Base-by-base conservation (phyloP, 768 basidiomycete species). In the Boletellus ananas region DNA sequence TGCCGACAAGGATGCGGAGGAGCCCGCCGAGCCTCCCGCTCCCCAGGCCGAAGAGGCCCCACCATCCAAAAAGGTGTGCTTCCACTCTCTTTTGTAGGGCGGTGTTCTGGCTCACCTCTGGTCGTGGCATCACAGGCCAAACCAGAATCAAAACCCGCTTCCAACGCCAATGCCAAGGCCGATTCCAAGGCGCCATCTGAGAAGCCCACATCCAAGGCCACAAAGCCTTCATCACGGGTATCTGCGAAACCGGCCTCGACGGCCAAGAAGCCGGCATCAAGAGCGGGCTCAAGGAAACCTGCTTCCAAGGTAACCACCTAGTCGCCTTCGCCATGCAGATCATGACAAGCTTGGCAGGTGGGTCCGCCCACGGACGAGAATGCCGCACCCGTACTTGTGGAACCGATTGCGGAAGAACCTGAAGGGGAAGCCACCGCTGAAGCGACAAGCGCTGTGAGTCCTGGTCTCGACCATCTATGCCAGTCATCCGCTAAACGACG, bases 41-140 rank as follows among this genome's bases (percentile, higher is more conserved):
- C 59, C 59, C 7, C 62, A 59, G 49, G 69, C 66, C 6, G 74
- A 69, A 34, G 74, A 69, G 23, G 71, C 72, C 45, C 85, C 85
- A 33, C 72, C 84, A 0, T 71, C 81, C 6, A 87, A 88, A 72
- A 87, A 82, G 77, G 86, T 82, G 41, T 36, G 58, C 52, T n/a
- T 23, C 23, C 8, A 16, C 6, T 21, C 16, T 17, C 36, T 51
- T 60, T 51, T 43, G 12, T 20, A 13, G 3, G 11, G 20, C 14
- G 18, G 14, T 25, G 4, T 23, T 5, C 13, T 4, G 1, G 14
- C 46, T 62, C 23, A 52, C 16, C 6, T 29, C 27, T 12, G 25
- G 47, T 29, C 29, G 34, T 34, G 45, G 25, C 40, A 46, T 34
- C 34, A 16, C 41, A 79, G 77, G 64, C 74, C n/a, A 78, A 75